phyloP scores from a whole-genome alignment of 495 filamentous ascomycete genomes.

The Neurospora terricola region DNA sequence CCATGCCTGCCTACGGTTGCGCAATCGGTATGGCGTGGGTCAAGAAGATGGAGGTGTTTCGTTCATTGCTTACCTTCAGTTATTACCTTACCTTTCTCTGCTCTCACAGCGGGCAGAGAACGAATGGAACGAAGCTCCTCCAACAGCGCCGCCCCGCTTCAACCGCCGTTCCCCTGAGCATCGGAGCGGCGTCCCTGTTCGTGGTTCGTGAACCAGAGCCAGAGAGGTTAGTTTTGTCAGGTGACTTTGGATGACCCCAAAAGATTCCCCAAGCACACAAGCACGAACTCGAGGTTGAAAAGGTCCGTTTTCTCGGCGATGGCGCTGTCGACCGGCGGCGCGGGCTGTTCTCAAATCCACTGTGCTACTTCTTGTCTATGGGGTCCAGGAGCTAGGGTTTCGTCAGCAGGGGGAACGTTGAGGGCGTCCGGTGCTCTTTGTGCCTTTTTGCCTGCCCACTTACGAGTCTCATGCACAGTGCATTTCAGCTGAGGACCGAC shows the following conservation, averaged over 20 bases:
- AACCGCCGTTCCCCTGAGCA: not conserved
- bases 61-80: not conserved
- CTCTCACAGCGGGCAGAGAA: not conserved
- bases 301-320: not conserved
- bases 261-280: not conserved
- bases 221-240: not conserved
- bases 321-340: not conserved
- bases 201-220: not conserved
- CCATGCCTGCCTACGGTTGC: not conserved
- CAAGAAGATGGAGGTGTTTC: not conserved
- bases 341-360: not conserved
- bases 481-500: not conserved
- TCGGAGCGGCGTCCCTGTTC: not conserved
- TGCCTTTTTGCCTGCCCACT: not conserved
- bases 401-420: constrained; percentile 9
- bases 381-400: constrained; percentile 4
- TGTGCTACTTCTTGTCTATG: not conserved
- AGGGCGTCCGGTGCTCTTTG: not conserved
- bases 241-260: not conserved
- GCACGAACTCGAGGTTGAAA: not conserved
- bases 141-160: not conserved
- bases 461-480: not conserved
- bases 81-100: not conserved
- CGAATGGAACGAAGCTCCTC: not conserved
- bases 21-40: not conserved